Base-by-base conservation (phyloP, 768 basidiomycete species). In the Kwoniella dejecticola region DNA sequence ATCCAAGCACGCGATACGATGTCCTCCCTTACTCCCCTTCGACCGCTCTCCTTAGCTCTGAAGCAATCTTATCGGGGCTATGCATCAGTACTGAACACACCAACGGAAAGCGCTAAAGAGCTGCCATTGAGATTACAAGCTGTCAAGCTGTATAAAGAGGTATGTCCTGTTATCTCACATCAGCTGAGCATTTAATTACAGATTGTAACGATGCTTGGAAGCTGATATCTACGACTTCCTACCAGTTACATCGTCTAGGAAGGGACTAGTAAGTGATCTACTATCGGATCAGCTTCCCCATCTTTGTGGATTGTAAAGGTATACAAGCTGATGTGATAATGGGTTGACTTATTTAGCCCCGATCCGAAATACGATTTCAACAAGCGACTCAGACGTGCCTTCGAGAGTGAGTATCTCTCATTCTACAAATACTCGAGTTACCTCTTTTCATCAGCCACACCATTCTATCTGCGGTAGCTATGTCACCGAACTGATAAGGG, bases 81-180 rank as follows among this genome's bases (percentile, higher is more conserved):
- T 27, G 60, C 60, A 24, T 62, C 60, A 2, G 45, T 55, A 24
- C 13, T 62, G 23, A 54, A 41, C 21, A 55, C 59, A 17, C 50
- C 58, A 8, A 55, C 42, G 4, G n/a, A 27, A 17, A 29, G n/a
- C 8, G 48, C 21, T 1, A n/a, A 46, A 21, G 60, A 54, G 4
- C 17, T 62, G 26, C 60, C 61, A n/a, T 48, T 72, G 6, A 26
- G 77, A 60, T 42, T 74, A 27, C 47, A 71, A 38, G 77, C 77
- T 17, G 77, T 79, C 56, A 77, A 64, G 66, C 63, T 79, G 12
- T 79, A 79, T 64, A 79, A 79, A 59, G 77, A 79, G 68, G 59
- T 60, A 53, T 13, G 57, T 59, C 13, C 4, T 15, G 24, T 30
- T 50, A 50, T 50, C 15, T 50, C 7, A 4, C 27, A 4, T 30